These are phyloP conservation scores for Trapa incisa DNA, from an alignment of 345 rosid genomes.

Conservation along the genomic window DNA sequence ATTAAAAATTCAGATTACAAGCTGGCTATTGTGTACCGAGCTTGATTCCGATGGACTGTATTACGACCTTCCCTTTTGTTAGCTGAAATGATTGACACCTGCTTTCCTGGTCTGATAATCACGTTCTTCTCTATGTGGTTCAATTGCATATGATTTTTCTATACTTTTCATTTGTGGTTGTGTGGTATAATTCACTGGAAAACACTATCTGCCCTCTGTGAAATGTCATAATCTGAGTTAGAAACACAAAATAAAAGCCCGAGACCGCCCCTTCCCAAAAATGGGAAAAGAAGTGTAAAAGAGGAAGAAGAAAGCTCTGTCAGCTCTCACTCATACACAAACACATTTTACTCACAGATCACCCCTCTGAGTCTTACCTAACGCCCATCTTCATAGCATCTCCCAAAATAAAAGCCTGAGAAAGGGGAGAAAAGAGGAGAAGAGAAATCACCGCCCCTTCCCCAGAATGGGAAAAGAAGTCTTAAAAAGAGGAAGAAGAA, in stretches of 20 bases:
- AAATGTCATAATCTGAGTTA: slow-evolving; percentile 7
- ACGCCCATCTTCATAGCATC: too few species aligned
- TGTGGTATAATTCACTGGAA: slow-evolving; percentile 54
- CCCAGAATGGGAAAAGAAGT: too few species aligned
- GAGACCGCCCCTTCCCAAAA: slow-evolving; percentile 7
- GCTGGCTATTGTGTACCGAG: not conserved
- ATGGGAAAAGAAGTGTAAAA: slow-evolving; percentile 6
- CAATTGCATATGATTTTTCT: not conserved
- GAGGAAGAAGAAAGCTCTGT: too few species aligned
- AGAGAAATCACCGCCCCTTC: too few species aligned
- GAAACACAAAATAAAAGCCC: slow-evolving; percentile 6
- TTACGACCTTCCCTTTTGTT: not conserved
- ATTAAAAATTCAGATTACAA: not conserved
- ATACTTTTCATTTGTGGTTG: slow-evolving; percentile 18
- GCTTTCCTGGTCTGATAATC: not conserved
- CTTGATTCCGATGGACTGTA: not conserved
- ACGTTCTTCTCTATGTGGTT: not conserved
- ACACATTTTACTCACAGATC: not conserved
- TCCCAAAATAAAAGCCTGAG: too few species aligned
- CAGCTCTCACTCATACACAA: not conserved
- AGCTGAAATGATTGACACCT: not conserved
- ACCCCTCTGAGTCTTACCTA: too few species aligned
- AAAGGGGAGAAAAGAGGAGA: too few species aligned
- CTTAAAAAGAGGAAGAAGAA: too few species aligned
- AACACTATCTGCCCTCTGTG: not conserved